Evolutionary conservation across 768 basidiomycete genomes (phyloP).

Genomic region (Russula sp.): DNA sequence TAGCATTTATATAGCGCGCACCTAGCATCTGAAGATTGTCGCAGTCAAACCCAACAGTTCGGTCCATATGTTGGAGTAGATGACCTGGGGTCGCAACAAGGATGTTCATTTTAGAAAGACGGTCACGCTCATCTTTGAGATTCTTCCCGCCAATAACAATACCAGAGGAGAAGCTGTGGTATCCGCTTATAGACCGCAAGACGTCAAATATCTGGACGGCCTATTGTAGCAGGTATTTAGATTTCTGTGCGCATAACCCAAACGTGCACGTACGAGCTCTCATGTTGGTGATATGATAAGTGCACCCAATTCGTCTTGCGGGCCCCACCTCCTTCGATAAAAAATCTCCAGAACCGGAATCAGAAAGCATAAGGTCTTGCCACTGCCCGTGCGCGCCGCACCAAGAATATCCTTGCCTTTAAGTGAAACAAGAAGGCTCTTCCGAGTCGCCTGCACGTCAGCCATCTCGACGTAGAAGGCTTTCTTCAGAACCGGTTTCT

Average conservation of each 20-base stretch:
- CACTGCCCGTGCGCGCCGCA: conserved; percentile 68
- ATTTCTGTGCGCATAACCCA: conserved; percentile 1
- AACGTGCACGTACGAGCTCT: conserved; percentile 63
- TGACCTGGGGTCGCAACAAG: conserved; percentile 97
- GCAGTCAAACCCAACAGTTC: conserved; percentile 91
- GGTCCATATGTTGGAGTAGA: conserved; percentile 96
- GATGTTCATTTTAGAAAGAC: conserved; percentile 93
- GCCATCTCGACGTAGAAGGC: conserved; percentile 86
- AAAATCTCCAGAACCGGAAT: conserved; percentile 64
- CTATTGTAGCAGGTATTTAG: conserved; percentile 40
- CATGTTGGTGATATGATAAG: conserved; percentile 92
- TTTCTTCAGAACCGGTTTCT: conserved; percentile 71
- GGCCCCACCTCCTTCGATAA: conserved; percentile 66
- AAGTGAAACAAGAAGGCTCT: conserved; percentile 57
- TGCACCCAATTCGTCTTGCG: conserved; percentile 76
- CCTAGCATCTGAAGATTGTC: conserved; percentile 89
- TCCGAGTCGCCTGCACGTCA: conserved; percentile 66
- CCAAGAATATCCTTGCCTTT: conserved; percentile 66
- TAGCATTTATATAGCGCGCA: conserved; percentile 40
- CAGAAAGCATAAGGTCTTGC: conserved; percentile 72
- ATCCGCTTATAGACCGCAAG: conserved; percentile 85
- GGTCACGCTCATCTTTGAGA: conserved; percentile 86
- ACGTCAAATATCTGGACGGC: conserved; percentile 99
- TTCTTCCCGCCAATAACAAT: conserved; percentile 96
- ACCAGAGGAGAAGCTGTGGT: conserved; percentile 90